Conservation (phyloP, 2,329 filamentous ascomycete genomes). For the Pestalotiopsis sp. region DNA sequence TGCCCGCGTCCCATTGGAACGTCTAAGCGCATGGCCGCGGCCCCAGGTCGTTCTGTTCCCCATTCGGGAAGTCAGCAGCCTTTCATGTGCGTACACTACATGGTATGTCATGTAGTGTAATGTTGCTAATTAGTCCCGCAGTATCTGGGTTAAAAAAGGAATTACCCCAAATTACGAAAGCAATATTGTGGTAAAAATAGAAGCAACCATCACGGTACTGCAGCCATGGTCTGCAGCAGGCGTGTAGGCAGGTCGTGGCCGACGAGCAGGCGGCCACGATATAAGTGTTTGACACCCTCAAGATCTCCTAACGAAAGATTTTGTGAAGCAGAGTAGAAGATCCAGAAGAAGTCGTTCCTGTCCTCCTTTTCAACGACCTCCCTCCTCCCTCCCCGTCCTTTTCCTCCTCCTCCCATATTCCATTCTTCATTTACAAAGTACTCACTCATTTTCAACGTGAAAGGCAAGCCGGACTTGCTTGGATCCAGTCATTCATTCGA, state of each 20-base stretch:
- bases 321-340: slow-evolving; percentile 44
- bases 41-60: slow-evolving; percentile 26
- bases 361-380: slow-evolving; percentile 41
- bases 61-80: slow-evolving; percentile 28
- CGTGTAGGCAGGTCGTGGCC: slow-evolving; percentile 32
- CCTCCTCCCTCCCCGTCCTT: slow-evolving; percentile 32
- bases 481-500: slow-evolving; percentile 52
- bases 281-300: slow-evolving; percentile 58
- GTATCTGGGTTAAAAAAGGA: slow-evolving; percentile 40
- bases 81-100: slow-evolving; percentile 18
- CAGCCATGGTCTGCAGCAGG: slow-evolving; percentile 24
- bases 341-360: slow-evolving; percentile 49
- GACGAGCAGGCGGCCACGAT: slow-evolving; percentile 50
- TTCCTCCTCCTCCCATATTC: slow-evolving; percentile 29
- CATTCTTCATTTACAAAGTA: slow-evolving; percentile 10
- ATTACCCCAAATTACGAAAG: slow-evolving; percentile 38
- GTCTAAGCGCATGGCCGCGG: slow-evolving; percentile 45
- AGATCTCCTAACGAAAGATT: slow-evolving; percentile 40
- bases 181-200: slow-evolving; percentile 42
- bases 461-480: slow-evolving; percentile 65
- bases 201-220: slow-evolving; percentile 34
- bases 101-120: slow-evolving; percentile 8
- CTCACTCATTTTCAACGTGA: slow-evolving; percentile 36
- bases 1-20: slow-evolving; percentile 43
- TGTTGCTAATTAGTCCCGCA: slow-evolving; percentile 34